Evolutionary conservation across 2,329 filamentous ascomycete genomes (phyloP).

Genomic region (Neoascochyta sp.): DNA sequence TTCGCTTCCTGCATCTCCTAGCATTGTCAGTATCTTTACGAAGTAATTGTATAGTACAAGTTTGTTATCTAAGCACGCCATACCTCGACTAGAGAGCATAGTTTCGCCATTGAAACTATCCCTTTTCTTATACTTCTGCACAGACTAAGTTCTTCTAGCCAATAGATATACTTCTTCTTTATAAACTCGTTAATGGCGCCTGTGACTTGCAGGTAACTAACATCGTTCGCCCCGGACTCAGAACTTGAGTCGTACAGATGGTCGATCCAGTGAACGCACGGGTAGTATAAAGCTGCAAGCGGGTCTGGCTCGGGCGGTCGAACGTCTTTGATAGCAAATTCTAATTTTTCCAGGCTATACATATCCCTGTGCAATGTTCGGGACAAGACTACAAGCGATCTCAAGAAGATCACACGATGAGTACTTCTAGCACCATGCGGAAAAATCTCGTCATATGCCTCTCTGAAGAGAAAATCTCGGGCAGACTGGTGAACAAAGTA

Average conservation of each 20-base stretch:
- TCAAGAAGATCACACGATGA: conserved; percentile 12
- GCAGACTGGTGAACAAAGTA: conserved; percentile 45
- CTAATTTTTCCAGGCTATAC: conserved; percentile 14
- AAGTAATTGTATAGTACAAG: no score
- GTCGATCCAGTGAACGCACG: conserved; percentile 35
- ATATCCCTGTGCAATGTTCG: conserved; percentile 22
- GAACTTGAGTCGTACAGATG: conserved; percentile 26
- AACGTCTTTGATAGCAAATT: conserved; percentile 15
- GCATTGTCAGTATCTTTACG: no score
- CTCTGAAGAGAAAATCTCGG: conserved; percentile 39
- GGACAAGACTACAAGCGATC: conserved; percentile 30
- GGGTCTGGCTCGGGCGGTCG: conserved; percentile 20
- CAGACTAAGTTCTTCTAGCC: conserved; percentile 7
- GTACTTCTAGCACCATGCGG: conserved; percentile 15
- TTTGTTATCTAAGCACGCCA: no score
- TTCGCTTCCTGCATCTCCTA: no score
- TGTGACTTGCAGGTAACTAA: conserved; percentile 1
- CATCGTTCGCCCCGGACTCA: conserved; percentile 1
- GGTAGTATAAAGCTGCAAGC: conserved; percentile 20
- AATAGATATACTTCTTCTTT: conserved; percentile 8
- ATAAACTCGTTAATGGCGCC: conserved; percentile 4
- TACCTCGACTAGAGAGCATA: conserved; percentile 3
- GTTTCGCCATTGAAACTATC: conserved; percentile 6
- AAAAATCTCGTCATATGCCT: conserved; percentile 25
- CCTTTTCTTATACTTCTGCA: conserved; percentile 6